These are phyloP conservation scores for Adansonia rubrostipa DNA, from an alignment of 441 rosid species.

Conservation along the genomic window DNA sequence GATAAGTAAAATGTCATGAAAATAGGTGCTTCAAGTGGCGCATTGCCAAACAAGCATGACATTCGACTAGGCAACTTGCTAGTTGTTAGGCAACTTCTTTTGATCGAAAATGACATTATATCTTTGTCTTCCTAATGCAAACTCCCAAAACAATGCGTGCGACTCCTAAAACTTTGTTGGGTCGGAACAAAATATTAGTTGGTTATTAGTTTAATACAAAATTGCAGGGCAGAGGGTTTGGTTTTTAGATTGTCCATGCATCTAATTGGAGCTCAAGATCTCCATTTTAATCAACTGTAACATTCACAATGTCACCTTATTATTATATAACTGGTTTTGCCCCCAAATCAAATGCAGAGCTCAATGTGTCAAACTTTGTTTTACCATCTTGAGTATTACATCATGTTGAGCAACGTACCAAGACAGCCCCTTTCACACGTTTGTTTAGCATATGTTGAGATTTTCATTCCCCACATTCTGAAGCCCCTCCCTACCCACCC, in stretches of 20 bases:
- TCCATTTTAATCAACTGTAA: background rate
- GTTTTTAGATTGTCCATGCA: background rate
- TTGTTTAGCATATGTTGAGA: background rate
- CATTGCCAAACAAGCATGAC: no score
- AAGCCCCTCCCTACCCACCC: background rate
- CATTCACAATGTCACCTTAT: background rate
- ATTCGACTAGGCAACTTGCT: background rate
- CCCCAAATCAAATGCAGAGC: background rate
- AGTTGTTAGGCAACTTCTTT: background rate
- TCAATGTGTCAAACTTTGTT: background rate
- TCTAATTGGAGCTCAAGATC: background rate
- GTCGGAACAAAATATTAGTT: background rate
- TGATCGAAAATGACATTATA: background rate
- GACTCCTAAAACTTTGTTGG: background rate
- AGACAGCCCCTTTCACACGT: no score
- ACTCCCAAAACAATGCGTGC: background rate
- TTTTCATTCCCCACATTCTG: background rate
- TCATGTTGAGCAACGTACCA: background rate
- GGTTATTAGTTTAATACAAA: background rate
- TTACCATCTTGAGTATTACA: background rate
- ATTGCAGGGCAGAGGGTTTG: background rate
- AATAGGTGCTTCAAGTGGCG: no score
- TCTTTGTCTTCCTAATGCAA: background rate
- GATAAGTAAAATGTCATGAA: no score
- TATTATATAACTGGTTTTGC: background rate